These are phyloP conservation scores for Chaetomidium leptoderma DNA, from an alignment of 495 filamentous ascomycete genomes.

Conservation along the genomic window DNA sequence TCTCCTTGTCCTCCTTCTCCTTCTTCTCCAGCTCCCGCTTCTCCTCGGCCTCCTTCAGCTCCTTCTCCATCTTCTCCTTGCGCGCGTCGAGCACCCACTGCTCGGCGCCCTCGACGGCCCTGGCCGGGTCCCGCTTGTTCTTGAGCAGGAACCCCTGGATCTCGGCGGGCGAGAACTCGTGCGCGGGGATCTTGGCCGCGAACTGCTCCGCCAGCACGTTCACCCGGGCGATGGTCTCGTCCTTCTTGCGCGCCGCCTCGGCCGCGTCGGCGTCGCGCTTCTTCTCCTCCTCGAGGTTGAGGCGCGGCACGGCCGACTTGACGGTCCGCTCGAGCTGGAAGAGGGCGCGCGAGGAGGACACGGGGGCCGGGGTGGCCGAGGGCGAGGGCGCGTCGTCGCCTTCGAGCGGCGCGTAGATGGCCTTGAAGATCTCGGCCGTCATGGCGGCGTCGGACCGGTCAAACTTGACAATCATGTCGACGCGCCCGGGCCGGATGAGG, in stretches of 20 bases:
- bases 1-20: constrained; percentile 33
- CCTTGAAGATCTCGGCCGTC: constrained; percentile 46
- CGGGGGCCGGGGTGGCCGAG: background rate
- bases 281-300: constrained; percentile 34
- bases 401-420: constrained; percentile 46
- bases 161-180: constrained; percentile 68
- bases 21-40: constrained; percentile 38
- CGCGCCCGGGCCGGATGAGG: constrained; percentile 69
- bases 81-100: constrained; percentile 55
- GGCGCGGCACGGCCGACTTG: background rate
- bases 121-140: constrained; percentile 60
- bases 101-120: constrained; percentile 52
- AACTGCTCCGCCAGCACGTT: constrained; percentile 51
- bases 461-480: constrained; percentile 71
- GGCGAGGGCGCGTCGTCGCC: constrained; percentile 33
- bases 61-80: constrained; percentile 56
- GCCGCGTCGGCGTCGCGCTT: constrained; percentile 26
- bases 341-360: constrained; percentile 1
- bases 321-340: constrained; percentile 3
- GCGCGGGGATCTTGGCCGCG: constrained; percentile 55
- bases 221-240: constrained; percentile 35
- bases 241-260: constrained; percentile 33
- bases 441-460: constrained; percentile 45
- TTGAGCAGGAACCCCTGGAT: constrained; percentile 72
- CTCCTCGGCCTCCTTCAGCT: constrained; percentile 44